Conservation (phyloP, 768 basidiomycete species). For the Rhodocollybia butyracea region DNA sequence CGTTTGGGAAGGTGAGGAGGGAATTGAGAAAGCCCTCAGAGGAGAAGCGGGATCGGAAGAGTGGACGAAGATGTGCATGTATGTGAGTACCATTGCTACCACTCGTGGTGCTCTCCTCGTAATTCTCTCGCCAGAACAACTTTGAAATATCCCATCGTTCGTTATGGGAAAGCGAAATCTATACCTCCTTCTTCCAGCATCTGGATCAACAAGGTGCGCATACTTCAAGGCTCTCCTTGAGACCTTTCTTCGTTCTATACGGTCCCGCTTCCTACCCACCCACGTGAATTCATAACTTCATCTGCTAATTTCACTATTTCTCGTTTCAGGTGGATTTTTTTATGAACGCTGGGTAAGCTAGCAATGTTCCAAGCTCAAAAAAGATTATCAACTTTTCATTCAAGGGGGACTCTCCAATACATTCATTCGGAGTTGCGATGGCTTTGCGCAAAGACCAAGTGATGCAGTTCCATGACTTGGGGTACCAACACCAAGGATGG, state of each 20-base stretch:
- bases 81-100: conserved; percentile 20
- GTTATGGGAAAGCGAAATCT: conserved; percentile 23
- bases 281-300: neutral
- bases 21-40: conserved; percentile 19
- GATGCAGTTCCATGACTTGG: conserved; percentile 24
- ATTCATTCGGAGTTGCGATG: conserved; percentile 26
- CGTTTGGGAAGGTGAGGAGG: conserved; percentile 17
- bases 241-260: neutral
- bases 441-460: conserved; percentile 25
- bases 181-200: conserved; percentile 22
- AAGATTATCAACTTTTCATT: no score
- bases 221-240: conserved; percentile 11
- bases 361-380: no score
- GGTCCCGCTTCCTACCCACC: no score
- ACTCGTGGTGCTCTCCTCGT: neutral
- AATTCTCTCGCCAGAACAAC: conserved; percentile 29
- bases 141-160: conserved; percentile 28
- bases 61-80: conserved; percentile 25
- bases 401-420: conserved; percentile 25
- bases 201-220: conserved; percentile 24
- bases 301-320: neutral
- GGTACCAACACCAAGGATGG: conserved; percentile 28
- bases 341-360: conserved; percentile 31
- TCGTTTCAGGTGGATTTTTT: conserved; percentile 22
- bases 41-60: conserved; percentile 23